phyloP scores from a whole-genome alignment of 73 alveolate genomes.

The Symbiodinium natans region DNA sequence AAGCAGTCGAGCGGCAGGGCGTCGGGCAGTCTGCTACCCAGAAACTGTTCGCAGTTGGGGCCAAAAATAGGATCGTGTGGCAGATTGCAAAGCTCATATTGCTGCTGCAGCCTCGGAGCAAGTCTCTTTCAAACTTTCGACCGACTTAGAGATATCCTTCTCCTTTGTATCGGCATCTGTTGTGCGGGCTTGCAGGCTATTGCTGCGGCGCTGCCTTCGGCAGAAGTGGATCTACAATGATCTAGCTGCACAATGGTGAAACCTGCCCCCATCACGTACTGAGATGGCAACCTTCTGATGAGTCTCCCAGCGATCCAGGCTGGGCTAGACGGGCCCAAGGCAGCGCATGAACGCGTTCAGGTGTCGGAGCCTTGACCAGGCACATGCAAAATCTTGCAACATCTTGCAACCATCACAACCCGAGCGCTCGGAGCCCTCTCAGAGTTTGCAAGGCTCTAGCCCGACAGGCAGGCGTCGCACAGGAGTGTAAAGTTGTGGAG shows the following conservation, averaged over 20 bases:
- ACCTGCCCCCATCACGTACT: not conserved
- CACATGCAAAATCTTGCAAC: not conserved
- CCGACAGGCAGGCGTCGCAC: conserved; percentile 12
- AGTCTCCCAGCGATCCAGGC: not conserved
- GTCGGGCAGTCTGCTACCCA: not conserved
- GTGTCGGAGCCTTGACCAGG: not conserved
- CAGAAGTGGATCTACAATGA: no score
- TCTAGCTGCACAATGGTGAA: no score
- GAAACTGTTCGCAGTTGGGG: not conserved
- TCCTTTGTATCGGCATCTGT: not conserved
- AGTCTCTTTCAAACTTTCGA: no score
- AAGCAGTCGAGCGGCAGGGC: not conserved
- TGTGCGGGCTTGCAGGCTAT: not conserved
- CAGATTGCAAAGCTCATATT: no score
- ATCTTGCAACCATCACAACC: not conserved
- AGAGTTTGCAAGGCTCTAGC: not conserved
- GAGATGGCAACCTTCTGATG: not conserved
- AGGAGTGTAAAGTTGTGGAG: conserved; percentile 33
- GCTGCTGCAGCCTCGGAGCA: no score
- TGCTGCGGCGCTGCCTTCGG: not conserved
- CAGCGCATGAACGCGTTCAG: not conserved
- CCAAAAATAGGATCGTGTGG: not conserved
- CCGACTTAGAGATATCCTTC: no score
- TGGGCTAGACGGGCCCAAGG: conserved; percentile 13
- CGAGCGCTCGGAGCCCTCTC: not conserved